Conservation (phyloP, 106 monocot genomes). For the Alisma plantagoaquatica region DNA sequence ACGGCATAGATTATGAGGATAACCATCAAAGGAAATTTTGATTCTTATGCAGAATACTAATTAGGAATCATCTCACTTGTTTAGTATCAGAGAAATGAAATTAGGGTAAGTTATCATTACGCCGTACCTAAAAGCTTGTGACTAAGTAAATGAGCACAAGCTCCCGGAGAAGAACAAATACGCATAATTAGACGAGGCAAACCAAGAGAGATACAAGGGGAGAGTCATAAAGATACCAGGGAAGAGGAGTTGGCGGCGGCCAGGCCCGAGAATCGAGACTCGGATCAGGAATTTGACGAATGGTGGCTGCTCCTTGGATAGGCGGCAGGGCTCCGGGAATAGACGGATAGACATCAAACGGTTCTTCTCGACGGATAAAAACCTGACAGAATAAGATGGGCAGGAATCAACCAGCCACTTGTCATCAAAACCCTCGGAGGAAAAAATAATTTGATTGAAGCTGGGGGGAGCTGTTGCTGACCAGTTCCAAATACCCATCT, state of each 20-base stretch:
- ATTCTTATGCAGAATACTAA: too few relatives aligned
- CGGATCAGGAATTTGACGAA: slow-evolving; percentile 53
- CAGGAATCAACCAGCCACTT: neutral
- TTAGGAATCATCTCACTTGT: too few relatives aligned
- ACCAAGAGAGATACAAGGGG: too few relatives aligned
- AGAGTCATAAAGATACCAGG: slow-evolving; percentile 45
- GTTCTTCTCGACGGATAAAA: slow-evolving; percentile 62
- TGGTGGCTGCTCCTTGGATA: slow-evolving; percentile 71
- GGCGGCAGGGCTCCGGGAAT: slow-evolving; percentile 49
- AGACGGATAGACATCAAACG: slow-evolving; percentile 51
- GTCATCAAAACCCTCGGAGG: neutral
- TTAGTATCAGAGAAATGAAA: too few relatives aligned
- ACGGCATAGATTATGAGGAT: too few relatives aligned
- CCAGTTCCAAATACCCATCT: slow-evolving; percentile 90
- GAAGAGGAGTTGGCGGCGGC: slow-evolving; percentile 44
- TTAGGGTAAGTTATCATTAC: too few relatives aligned
- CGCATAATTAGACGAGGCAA: too few relatives aligned
- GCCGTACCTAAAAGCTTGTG: too few relatives aligned
- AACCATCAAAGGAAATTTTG: too few relatives aligned
- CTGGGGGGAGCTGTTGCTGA: slow-evolving; percentile 1
- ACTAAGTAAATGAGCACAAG: too few relatives aligned
- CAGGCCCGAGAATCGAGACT: slow-evolving; percentile 40
- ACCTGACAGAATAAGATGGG: too few relatives aligned
- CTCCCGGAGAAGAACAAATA: too few relatives aligned
- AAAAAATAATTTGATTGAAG: neutral